Evolutionary conservation across 2,329 filamentous ascomycete species (phyloP), one percentile per base, ranked within the genome.

Genomic region (Orbilia javanica): DNA sequence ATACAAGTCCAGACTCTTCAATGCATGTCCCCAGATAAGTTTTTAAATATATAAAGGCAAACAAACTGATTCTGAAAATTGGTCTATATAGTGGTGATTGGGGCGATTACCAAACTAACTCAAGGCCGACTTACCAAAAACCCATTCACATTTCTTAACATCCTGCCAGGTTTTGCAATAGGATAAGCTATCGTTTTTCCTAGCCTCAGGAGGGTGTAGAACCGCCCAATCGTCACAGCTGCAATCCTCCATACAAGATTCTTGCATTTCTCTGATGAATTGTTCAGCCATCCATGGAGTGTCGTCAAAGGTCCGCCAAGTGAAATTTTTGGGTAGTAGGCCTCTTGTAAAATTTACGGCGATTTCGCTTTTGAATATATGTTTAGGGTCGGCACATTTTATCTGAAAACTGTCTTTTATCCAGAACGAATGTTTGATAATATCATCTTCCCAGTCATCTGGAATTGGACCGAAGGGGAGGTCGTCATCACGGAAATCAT

Each of bases 61-160:
- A n/a, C n/a, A n/a, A n/a, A n/a, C n/a, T n/a, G n/a, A n/a, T n/a
- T n/a, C n/a, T n/a, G n/a, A n/a, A n/a, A n/a, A n/a, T n/a, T n/a
- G n/a, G n/a, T n/a, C n/a, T n/a, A n/a, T n/a, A n/a, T n/a, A n/a
- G n/a, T n/a, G n/a, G n/a, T n/a, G n/a, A n/a, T n/a, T n/a, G n/a
- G n/a, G n/a, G n/a, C n/a, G n/a, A n/a, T n/a, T n/a, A n/a, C n/a
- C n/a, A n/a, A n/a, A n/a, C n/a, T 39, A 8, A 39, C 13, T 39
- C n/a, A 39, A 7, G 29, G 29, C 7, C 7, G 29, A 60, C 31
- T 27, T 42, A 60, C 55, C 55, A 42, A 42, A 60, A 42, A 60
- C 4, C 55, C 55, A 60, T 29, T 25, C 20, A 8, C 55, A 60
- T 25, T 42, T 60, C 6, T 3, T 8, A n/a, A 34, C 20, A 27